These are phyloP conservation scores for Phialophora macrospora DNA, from an alignment of 2,329 filamentous ascomycete species.

Conservation along the genomic window DNA sequence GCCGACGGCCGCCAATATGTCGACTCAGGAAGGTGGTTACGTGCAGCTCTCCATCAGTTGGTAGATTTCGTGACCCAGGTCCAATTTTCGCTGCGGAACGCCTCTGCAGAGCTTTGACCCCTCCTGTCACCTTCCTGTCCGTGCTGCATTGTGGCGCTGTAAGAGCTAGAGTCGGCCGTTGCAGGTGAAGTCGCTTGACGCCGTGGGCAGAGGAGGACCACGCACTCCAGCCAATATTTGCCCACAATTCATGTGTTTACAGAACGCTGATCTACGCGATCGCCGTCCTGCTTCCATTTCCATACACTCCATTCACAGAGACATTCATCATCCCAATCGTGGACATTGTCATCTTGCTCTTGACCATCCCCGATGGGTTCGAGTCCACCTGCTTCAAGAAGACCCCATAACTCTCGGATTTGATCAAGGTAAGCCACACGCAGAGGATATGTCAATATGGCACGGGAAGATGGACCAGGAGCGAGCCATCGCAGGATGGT, in stretches of 20 bases:
- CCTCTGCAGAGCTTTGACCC: background rate
- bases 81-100: background rate
- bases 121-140: background rate
- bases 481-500: constrained; percentile 47
- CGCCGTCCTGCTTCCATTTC: constrained; percentile 44
- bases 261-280: background rate
- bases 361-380: constrained; percentile 51
- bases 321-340: constrained; percentile 53
- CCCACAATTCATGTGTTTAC: background rate
- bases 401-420: constrained; percentile 49
- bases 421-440: constrained; percentile 51
- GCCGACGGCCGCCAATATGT: background rate
- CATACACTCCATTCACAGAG: constrained; percentile 57
- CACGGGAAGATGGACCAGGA: constrained; percentile 40
- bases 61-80: background rate
- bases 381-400: constrained; percentile 47
- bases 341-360: constrained; percentile 51
- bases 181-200: background rate
- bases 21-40: constrained; percentile 4
- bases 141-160: background rate
- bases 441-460: constrained; percentile 49
- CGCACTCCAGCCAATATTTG: background rate
- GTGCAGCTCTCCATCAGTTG: background rate
- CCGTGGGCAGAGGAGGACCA: background rate
- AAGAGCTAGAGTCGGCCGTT: background rate